Conservation (phyloP, 371 early-diverging fungal species). For the Lichtheimia hyalospora region DNA sequence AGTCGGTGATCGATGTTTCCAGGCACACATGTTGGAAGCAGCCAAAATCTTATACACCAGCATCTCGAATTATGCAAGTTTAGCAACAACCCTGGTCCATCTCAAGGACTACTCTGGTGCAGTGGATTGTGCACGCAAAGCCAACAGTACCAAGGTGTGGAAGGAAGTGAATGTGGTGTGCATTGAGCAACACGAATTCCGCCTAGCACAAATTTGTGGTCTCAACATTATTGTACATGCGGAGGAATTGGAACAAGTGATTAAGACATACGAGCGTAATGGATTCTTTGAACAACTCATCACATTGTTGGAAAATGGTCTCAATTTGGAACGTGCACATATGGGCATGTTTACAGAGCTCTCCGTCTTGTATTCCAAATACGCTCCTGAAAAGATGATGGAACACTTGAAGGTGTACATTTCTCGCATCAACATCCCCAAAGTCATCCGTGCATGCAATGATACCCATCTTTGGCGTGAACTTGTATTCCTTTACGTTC, state of each 20-base stretch:
- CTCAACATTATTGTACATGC: slow-evolving; percentile 94
- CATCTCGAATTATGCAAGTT: slow-evolving; percentile 95
- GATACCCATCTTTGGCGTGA: slow-evolving; percentile 94
- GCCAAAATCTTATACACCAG: slow-evolving; percentile 92
- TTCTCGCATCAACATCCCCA: slow-evolving; percentile 96
- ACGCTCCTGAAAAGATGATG: slow-evolving; percentile 92
- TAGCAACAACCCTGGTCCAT: slow-evolving; percentile 94
- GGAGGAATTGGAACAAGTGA: slow-evolving; percentile 90
- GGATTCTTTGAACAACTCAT: slow-evolving; percentile 93
- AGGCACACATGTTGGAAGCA: slow-evolving; percentile 86
- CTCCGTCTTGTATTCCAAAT: slow-evolving; percentile 93
- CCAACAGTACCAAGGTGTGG: slow-evolving; percentile 97
- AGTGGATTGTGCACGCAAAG: slow-evolving; percentile 97
- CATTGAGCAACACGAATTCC: slow-evolving; percentile 91
- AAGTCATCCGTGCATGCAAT: slow-evolving; percentile 94
- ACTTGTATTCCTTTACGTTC: slow-evolving; percentile 94
- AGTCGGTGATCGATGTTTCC: slow-evolving; percentile 96
- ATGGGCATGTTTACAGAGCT: slow-evolving; percentile 99
- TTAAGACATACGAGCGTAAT: slow-evolving; percentile 82
- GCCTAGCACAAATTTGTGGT: slow-evolving; percentile 97
- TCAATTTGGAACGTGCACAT: slow-evolving; percentile 95
- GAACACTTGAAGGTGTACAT: slow-evolving; percentile 95
- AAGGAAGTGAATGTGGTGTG: slow-evolving; percentile 96
- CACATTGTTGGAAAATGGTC: slow-evolving; percentile 85
- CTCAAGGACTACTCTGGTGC: slow-evolving; percentile 94